Conservation (phyloP, 352 stramenopile species). For the Pythium utonaiense region DNA sequence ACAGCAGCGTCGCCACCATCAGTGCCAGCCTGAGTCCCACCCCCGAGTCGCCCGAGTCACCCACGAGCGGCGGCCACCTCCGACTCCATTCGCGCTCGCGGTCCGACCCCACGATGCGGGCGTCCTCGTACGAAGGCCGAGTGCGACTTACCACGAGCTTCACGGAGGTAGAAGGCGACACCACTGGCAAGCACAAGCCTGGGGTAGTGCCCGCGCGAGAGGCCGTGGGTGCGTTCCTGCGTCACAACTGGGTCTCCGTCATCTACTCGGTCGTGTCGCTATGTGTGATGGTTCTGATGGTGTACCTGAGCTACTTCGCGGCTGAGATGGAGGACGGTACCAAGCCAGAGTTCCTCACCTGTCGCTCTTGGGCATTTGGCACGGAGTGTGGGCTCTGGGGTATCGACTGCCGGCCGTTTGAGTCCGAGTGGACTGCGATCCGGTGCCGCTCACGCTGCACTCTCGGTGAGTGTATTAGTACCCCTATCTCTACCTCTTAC, state of each 20-base stretch:
- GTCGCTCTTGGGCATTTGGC: slow-evolving; percentile 61
- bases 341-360: slow-evolving; percentile 56
- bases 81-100: slow-evolving; percentile 13
- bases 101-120: not conserved
- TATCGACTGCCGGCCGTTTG: slow-evolving; percentile 38
- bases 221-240: slow-evolving; percentile 16
- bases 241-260: slow-evolving; percentile 30
- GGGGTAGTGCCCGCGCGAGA: not conserved
- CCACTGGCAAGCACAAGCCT: slow-evolving; percentile 16
- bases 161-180: slow-evolving; percentile 2
- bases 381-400: slow-evolving; percentile 56
- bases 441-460: slow-evolving; percentile 67
- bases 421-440: slow-evolving; percentile 37
- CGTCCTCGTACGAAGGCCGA: not conserved
- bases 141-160: not conserved
- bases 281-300: slow-evolving; percentile 44
- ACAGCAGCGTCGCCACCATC: not conserved
- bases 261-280: slow-evolving; percentile 48
- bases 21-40: not conserved
- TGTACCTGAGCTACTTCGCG: slow-evolving; percentile 78
- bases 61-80: slow-evolving; percentile 4
- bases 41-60: slow-evolving; percentile 9
- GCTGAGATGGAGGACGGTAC: slow-evolving; percentile 46
- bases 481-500: not conserved
- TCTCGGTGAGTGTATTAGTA: slow-evolving; percentile 33